These are phyloP conservation scores for Tetramitus jugosus DNA, from an alignment of 208 protist species.

Conservation along the genomic window DNA sequence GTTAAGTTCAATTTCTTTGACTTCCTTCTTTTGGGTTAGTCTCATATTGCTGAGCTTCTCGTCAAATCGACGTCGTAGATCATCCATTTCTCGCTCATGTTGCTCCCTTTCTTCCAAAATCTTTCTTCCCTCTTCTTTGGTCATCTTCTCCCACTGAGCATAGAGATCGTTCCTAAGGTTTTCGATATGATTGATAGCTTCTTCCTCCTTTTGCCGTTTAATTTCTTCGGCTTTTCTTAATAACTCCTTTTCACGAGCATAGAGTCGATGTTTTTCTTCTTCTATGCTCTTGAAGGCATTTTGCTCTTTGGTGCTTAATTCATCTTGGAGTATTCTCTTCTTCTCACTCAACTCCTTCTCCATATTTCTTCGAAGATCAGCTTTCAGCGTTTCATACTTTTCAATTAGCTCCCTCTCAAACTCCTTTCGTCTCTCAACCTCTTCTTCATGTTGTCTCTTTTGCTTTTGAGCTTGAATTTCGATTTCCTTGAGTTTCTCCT, in stretches of 20 bases:
- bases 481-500: not conserved
- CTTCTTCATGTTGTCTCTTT: not conserved
- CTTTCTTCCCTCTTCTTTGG: not conserved
- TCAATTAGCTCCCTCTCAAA: not conserved
- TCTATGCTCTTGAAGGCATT: not conserved
- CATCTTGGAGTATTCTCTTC: not conserved
- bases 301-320: not conserved
- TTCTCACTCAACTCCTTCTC: not conserved
- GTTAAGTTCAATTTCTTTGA: not conserved
- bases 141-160: not conserved
- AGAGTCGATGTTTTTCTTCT: not conserved
- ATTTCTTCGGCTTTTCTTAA: not conserved
- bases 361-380: not conserved
- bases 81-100: not conserved
- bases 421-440: not conserved
- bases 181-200: constrained; percentile 9
- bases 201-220: not conserved
- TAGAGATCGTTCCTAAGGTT: not conserved
- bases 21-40: not conserved
- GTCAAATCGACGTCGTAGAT: not conserved
- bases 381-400: not conserved
- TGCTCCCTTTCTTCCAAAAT: constrained; percentile 3
- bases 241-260: not conserved
- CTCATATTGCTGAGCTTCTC: not conserved
- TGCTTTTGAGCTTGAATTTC: not conserved